Evolutionary conservation across 1,284 basidiomycete genomes (phyloP).

Genomic region (Earliella scabrosa): DNA sequence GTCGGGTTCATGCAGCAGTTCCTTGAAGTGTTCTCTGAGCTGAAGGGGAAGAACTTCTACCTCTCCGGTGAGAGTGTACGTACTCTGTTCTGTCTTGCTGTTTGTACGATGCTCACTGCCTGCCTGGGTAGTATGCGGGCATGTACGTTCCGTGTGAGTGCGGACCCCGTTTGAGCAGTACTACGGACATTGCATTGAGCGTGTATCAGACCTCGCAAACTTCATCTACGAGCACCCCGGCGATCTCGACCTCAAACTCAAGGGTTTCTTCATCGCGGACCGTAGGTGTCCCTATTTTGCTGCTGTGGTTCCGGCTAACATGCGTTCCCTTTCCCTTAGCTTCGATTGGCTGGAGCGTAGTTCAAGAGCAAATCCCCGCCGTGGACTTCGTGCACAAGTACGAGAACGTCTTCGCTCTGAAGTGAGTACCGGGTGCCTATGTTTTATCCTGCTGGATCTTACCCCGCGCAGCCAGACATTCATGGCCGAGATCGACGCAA

Average conservation of each 20-base stretch:
- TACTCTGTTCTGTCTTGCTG: slow-evolving; percentile 6
- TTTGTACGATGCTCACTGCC: background rate
- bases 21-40: slow-evolving; percentile 69
- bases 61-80: slow-evolving; percentile 74
- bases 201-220: slow-evolving; percentile 68
- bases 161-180: background rate
- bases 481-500: slow-evolving; percentile 56
- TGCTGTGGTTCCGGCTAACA: background rate
- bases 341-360: slow-evolving; percentile 57
- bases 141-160: slow-evolving; percentile 62
- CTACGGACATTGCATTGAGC: background rate
- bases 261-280: slow-evolving; percentile 76
- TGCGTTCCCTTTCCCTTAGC: slow-evolving; percentile 44
- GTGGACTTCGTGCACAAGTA: slow-evolving; percentile 76
- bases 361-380: slow-evolving; percentile 69
- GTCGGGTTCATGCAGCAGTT: slow-evolving; percentile 78
- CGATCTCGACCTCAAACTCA: slow-evolving; percentile 56
- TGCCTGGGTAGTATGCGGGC: slow-evolving; percentile 52
- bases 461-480: slow-evolving; percentile 54
- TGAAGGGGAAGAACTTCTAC: slow-evolving; percentile 73
- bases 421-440: too few species aligned
- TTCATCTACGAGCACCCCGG: slow-evolving; percentile 66
- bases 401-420: slow-evolving; percentile 68
- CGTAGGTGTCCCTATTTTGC: slow-evolving; percentile 42
- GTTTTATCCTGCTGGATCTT: too few species aligned